Conservation (phyloP, 805 yeast species). For the Yarrowia sp. region DNA sequence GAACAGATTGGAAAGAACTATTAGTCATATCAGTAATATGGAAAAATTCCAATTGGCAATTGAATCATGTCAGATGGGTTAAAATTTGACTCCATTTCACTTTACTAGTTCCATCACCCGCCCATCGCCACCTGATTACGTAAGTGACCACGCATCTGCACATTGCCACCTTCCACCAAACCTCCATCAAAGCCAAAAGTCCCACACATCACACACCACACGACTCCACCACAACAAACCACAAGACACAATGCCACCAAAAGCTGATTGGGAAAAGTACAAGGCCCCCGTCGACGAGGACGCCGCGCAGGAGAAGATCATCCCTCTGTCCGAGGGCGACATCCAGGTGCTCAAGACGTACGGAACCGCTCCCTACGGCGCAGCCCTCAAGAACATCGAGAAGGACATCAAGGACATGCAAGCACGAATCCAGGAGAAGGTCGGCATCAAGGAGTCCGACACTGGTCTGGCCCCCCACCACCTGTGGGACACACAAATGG, state of each 20-base stretch:
- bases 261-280: slow-evolving; percentile 98
- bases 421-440: slow-evolving; percentile 84
- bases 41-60: too few relatives aligned
- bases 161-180: slow-evolving; percentile 12
- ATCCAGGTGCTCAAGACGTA: slow-evolving; percentile 95
- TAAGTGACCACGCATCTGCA: not conserved
- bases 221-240: not conserved
- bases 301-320: slow-evolving; percentile 64
- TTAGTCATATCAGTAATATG: too few relatives aligned
- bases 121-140: not conserved
- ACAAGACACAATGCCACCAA: slow-evolving; percentile 71
- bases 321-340: slow-evolving; percentile 91
- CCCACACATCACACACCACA: slow-evolving; percentile 3
- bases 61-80: too few relatives aligned
- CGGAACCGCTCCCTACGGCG: slow-evolving; percentile 95
- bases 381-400: slow-evolving; percentile 74
- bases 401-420: slow-evolving; percentile 83
- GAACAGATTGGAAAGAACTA: too few relatives aligned
- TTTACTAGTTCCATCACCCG: too few relatives aligned
- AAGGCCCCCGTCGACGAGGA: slow-evolving; percentile 76
- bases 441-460: slow-evolving; percentile 81
- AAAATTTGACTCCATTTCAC: too few relatives aligned
- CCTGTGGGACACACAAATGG: slow-evolving; percentile 96
- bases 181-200: not conserved
- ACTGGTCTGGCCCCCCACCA: slow-evolving; percentile 98